Evolutionary conservation across 805 yeast species (phyloP).

Genomic region (Monosporozyma solicola): DNA sequence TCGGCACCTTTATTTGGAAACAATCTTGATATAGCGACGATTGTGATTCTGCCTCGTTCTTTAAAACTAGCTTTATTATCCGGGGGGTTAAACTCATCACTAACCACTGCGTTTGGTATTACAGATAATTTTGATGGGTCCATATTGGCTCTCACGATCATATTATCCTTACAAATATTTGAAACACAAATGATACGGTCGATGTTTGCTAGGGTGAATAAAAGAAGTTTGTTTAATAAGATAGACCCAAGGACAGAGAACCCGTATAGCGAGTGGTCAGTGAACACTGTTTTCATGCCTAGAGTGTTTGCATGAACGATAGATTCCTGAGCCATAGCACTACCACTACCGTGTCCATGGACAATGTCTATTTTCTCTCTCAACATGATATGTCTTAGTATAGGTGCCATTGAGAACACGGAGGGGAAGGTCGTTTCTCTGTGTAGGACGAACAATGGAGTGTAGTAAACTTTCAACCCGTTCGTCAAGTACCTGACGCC

Average conservation of each 20-base stretch:
- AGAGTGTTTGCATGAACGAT: conserved; percentile 85
- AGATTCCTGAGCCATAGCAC: conserved; percentile 81
- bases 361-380: conserved; percentile 82
- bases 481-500: conserved; percentile 80
- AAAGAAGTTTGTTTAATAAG: conserved; percentile 75
- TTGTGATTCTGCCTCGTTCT: conserved; percentile 46
- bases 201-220: conserved; percentile 74
- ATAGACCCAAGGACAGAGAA: conserved; percentile 80
- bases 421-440: conserved; percentile 84
- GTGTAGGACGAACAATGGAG: conserved; percentile 73
- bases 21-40: conserved; percentile 83
- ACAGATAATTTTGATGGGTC: conserved; percentile 76
- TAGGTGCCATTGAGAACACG: conserved; percentile 80
- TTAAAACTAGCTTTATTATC: conserved; percentile 1
- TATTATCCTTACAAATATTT: conserved; percentile 92
- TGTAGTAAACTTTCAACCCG: conserved; percentile 87
- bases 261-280: conserved; percentile 94
- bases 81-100: conserved; percentile 63
- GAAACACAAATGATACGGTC: conserved; percentile 96
- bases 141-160: conserved; percentile 76
- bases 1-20: conserved; percentile 98
- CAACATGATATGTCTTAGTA: conserved; percentile 72
- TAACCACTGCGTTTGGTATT: conserved; percentile 91
- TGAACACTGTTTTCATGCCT: conserved; percentile 87
- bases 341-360: conserved; percentile 91